These are phyloP conservation scores for Saxispiralis lemnorum DNA, from an alignment of 495 filamentous ascomycete genomes.

Conservation along the genomic window DNA sequence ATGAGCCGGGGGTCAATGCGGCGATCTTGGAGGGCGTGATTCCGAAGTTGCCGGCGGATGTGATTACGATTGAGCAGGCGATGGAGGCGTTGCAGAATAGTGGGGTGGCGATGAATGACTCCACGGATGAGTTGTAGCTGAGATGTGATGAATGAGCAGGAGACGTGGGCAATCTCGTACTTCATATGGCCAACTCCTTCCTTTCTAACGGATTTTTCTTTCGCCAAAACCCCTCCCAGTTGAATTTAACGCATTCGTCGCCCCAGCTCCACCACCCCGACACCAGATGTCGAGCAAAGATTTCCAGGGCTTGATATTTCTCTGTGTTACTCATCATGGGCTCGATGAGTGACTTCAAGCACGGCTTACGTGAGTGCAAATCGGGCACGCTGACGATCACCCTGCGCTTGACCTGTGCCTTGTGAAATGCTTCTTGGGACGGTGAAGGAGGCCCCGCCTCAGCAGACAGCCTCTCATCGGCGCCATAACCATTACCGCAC, in stretches of 20 bases:
- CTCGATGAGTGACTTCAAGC: slow-evolving; percentile 41
- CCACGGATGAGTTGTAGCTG: background rate
- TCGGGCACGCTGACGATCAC: slow-evolving; percentile 72
- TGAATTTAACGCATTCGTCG: slow-evolving; percentile 69
- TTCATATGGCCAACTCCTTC: too few relatives aligned
- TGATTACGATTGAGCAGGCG: slow-evolving; percentile 22
- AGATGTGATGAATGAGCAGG: too few relatives aligned
- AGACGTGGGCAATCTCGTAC: too few relatives aligned
- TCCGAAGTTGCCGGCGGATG: slow-evolving; percentile 17
- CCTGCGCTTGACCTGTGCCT: slow-evolving; percentile 27
- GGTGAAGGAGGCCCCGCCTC: too few relatives aligned
- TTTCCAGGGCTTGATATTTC: slow-evolving; percentile 52
- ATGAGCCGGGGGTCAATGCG: slow-evolving; percentile 18
- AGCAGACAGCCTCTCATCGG: too few relatives aligned
- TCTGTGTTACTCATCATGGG: slow-evolving; percentile 25
- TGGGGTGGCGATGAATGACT: slow-evolving; percentile 11
- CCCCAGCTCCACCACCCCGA: slow-evolving; percentile 84
- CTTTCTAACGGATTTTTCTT: background rate
- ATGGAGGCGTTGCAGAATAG: slow-evolving; percentile 12
- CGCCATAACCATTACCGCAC: too few relatives aligned
- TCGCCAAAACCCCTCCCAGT: slow-evolving; percentile 50
- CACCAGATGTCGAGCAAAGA: slow-evolving; percentile 76
- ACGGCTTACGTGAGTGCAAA: slow-evolving; percentile 80
- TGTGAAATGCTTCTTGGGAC: too few relatives aligned
- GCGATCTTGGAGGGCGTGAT: slow-evolving; percentile 18